These are phyloP conservation scores for Tarenaya hassleriana DNA, from an alignment of 345 rosid species.

Conservation along the genomic window DNA sequence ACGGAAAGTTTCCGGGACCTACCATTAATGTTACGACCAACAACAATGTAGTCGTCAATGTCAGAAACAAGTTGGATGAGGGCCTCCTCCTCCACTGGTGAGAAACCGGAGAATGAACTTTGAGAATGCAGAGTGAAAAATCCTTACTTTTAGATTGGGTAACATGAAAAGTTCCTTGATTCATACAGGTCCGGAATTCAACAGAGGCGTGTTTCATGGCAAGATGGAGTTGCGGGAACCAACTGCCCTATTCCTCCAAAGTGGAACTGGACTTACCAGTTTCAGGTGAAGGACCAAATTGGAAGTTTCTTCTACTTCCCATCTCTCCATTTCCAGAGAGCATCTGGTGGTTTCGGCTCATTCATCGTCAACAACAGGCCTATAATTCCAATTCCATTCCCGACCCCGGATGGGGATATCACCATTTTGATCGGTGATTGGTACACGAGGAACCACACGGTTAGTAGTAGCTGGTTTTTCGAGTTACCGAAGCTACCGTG, in stretches of 20 bases:
- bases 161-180: neutral
- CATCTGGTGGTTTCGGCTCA: slow-evolving; percentile 90
- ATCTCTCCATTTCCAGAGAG: slow-evolving; percentile 88
- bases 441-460: slow-evolving; percentile 93
- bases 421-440: slow-evolving; percentile 83
- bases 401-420: slow-evolving; percentile 73
- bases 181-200: slow-evolving; percentile 74
- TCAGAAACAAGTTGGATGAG: slow-evolving; percentile 85
- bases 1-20: slow-evolving; percentile 90
- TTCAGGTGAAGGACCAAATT: slow-evolving; percentile 96
- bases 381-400: slow-evolving; percentile 79
- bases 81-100: slow-evolving; percentile 83
- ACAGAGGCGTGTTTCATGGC: slow-evolving; percentile 96
- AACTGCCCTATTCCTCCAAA: slow-evolving; percentile 97
- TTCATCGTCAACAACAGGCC: slow-evolving; percentile 70
- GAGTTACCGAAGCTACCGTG: neutral
- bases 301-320: slow-evolving; percentile 99
- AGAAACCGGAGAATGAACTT: slow-evolving; percentile 14
- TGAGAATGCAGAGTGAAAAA: neutral
- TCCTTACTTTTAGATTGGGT: neutral
- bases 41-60: slow-evolving; percentile 75
- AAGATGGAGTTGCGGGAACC: slow-evolving; percentile 92
- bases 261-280: slow-evolving; percentile 99
- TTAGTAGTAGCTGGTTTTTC: slow-evolving; percentile 31
- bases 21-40: slow-evolving; percentile 85